Conservation (phyloP, 106 monocot genomes). For the Dendrobium nobile region DNA sequence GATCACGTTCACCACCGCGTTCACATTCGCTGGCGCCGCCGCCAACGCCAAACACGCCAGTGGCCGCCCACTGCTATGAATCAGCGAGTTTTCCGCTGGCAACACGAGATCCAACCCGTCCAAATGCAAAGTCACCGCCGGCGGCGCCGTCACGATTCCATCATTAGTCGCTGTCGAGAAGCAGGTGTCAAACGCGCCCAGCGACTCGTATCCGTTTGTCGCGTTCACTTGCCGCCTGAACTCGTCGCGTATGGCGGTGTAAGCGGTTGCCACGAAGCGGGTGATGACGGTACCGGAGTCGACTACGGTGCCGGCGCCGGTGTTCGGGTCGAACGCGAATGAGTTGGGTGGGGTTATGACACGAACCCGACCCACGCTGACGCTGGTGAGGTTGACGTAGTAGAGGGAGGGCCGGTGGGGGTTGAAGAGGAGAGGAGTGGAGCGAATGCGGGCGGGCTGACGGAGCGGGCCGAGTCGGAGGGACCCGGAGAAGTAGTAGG, state of each 20-base stretch:
- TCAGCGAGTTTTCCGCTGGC: constrained; percentile 80
- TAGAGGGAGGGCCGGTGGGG: constrained; percentile 87
- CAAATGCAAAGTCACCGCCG: constrained; percentile 49
- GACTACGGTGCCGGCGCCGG: constrained; percentile 81
- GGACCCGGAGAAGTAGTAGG: constrained; percentile 96
- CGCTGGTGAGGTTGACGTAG: constrained; percentile 75
- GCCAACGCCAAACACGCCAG: constrained; percentile 73
- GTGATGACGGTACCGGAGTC: constrained; percentile 95
- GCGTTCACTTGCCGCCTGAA: constrained; percentile 73
- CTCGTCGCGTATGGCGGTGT: constrained; percentile 67
- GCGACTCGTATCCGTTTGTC: constrained; percentile 44
- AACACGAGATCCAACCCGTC: constrained; percentile 53
- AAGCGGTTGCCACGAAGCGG: constrained; percentile 54
- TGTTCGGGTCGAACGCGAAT: constrained; percentile 49
- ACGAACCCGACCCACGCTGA: constrained; percentile 50
- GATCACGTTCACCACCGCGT: constrained; percentile 66
- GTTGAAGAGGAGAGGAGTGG: constrained; percentile 73
- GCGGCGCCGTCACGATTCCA: constrained; percentile 9
- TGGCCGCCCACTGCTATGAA: constrained; percentile 76
- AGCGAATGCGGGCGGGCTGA: constrained; percentile 48
- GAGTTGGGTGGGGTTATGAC: constrained; percentile 30
- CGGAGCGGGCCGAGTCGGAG: constrained; percentile 64
- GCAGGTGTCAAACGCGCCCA: constrained; percentile 93
- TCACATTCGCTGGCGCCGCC: constrained; percentile 51
- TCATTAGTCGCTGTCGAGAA: constrained; percentile 19